phyloP scores from a whole-genome alignment of 75 land plant genomes.

The Azolla pinnata region DNA sequence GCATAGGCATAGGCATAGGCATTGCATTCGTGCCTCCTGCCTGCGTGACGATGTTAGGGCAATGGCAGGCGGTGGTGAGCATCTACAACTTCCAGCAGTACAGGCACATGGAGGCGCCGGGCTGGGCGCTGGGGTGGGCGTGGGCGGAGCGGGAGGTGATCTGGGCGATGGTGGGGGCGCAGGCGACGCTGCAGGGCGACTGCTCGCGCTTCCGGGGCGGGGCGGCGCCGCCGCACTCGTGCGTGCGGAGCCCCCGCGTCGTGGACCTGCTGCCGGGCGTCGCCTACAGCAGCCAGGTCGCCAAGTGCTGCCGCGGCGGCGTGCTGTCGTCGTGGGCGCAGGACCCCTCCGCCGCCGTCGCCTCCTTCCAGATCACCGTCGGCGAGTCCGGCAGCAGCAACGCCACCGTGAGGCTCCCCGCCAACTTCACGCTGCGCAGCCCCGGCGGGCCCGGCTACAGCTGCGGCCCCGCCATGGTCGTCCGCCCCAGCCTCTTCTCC shows the following conservation, averaged over 20 bases:
- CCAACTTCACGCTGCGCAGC: conserved; percentile 55
- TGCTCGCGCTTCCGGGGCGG: conserved; percentile 49
- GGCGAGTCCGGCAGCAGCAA: conserved; percentile 66
- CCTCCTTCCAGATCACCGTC: conserved; percentile 55
- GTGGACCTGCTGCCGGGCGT: conserved; percentile 77
- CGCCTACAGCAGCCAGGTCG: conserved; percentile 50
- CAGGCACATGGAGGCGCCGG: conserved; percentile 63
- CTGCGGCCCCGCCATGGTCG: conserved; percentile 57
- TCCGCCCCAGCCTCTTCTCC: conserved; percentile 38
- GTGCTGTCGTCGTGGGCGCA: conserved; percentile 57
- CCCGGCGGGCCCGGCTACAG: conserved; percentile 91
- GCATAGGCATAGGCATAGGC: too few relatives aligned
- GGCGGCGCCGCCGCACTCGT: conserved; percentile 82
- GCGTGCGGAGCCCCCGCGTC: conserved; percentile 50
- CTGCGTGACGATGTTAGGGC: not conserved
- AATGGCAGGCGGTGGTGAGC: conserved; percentile 61
- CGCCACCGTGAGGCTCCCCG: conserved; percentile 57
- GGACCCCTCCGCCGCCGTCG: conserved; percentile 50
- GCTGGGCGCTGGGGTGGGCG: conserved; percentile 76
- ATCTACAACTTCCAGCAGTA: conserved; percentile 79
- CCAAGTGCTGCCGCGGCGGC: conserved; percentile 80
- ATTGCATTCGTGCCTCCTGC: too few relatives aligned
- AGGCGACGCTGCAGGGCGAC: conserved; percentile 46
- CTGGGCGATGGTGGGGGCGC: conserved; percentile 67
- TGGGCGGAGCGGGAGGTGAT: conserved; percentile 81